Conservation (phyloP, 306 rosid species). For the Quercus parvula region DNA sequence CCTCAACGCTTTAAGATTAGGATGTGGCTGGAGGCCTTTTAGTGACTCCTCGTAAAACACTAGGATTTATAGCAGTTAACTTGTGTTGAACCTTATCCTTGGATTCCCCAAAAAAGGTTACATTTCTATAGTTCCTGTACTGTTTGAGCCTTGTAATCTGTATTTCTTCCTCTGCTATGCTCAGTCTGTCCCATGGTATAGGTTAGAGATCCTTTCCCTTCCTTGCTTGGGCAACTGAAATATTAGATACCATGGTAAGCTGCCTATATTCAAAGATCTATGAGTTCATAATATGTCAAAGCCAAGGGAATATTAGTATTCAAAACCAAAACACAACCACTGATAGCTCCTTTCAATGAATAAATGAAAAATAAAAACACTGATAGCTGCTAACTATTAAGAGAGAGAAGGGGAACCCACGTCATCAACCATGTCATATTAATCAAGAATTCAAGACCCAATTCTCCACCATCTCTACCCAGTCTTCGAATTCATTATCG, state of each 20-base stretch:
- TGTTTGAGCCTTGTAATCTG: constrained; percentile 75
- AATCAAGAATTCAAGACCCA: constrained; percentile 26
- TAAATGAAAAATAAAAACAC: background rate
- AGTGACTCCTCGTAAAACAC: too few species aligned
- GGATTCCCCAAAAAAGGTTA: constrained; percentile 62
- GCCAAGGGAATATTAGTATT: background rate
- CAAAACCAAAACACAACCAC: background rate
- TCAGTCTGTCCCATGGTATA: constrained; percentile 78
- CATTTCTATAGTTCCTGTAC: constrained; percentile 72
- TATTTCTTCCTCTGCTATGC: constrained; percentile 59
- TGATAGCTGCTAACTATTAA: background rate
- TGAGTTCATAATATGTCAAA: background rate
- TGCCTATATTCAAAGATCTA: constrained; percentile 5
- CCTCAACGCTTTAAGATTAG: too few species aligned
- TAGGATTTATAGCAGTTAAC: too few species aligned
- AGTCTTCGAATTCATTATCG: constrained; percentile 41
- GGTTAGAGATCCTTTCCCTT: constrained; percentile 81
- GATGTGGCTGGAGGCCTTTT: too few species aligned
- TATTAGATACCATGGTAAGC: constrained; percentile 70
- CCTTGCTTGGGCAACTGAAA: constrained; percentile 74
- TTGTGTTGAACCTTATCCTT: constrained; percentile 45
- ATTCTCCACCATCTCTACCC: constrained; percentile 29
- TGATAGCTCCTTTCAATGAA: too few species aligned
- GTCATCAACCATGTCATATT: constrained; percentile 50
- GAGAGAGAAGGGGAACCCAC: background rate